Base-by-base conservation (phyloP, 2,329 filamentous ascomycete genomes). In the Scorias spongiosa region DNA sequence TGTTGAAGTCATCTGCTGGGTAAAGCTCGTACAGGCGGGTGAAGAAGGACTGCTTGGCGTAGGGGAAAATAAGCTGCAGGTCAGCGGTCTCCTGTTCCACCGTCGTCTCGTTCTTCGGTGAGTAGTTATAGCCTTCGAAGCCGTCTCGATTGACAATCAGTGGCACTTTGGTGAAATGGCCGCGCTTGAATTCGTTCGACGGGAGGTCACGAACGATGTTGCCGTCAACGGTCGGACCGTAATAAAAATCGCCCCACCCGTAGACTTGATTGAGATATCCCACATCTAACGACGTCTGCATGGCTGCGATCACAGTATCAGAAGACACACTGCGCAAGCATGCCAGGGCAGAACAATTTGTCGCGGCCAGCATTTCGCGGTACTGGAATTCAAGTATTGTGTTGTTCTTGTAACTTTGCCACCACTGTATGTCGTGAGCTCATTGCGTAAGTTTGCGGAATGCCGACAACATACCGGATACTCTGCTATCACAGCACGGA, bases 241-340 rank as follows among this genome's bases (percentile, higher is more conserved):
- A 67, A 39, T 62, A 63, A 45, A 63, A 66, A n/a, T 59, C 60
- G 4, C 65, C 65, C 42, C 63, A 66, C 2, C 53, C 57, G 41
- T 58, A 57, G 37, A 48, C 42, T 17, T 47, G 43, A 18, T 44
- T 46, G 15, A 29, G 30, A 39, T 55, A 59, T 9, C 46, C 54
- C 2, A 38, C 45, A 8, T 42, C 44, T 32, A 54, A 51, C 8
- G 49, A 50, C 6, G 44, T 45, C 40, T 60, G 53, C 11, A 52
- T 52, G 2, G 52, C 51, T 7, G 42, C 42, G 30, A 44, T 46
- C 14, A 56, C 42, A 5, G 26, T 18, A 15, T 44, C 32, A 10
- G 42, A 44, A 37, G 44, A 41, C 1, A 49, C 50, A 29, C 20
- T 48, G 36, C 43, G 61, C 48, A 51, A 59, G 50, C 45, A 58